Conservation (phyloP, 257 asterid species). For the Nicotiana undulata region DNA sequence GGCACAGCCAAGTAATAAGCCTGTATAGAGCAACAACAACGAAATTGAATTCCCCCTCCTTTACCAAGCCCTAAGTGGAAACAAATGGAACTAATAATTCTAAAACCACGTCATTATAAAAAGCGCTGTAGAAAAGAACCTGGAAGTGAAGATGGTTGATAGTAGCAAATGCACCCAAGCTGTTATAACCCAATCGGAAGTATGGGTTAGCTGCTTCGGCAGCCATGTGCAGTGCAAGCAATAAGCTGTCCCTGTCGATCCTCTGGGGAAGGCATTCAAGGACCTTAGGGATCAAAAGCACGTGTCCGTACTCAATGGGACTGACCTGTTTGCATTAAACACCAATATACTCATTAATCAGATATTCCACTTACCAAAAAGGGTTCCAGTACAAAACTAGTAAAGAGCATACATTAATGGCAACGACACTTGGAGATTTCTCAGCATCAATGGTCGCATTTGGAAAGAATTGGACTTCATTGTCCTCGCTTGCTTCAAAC, state of each 20-base stretch:
- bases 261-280: constrained; percentile 81
- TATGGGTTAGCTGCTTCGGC: constrained; percentile 77
- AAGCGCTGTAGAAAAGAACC: constrained; percentile 11
- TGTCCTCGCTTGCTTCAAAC: constrained; percentile 55
- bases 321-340: constrained; percentile 62
- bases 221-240: constrained; percentile 84
- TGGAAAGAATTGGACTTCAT: constrained; percentile 54
- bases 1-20: constrained; percentile 61
- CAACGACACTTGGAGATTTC: constrained; percentile 68
- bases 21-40: constrained; percentile 1
- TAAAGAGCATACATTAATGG: constrained; percentile 58
- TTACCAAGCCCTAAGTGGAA: not conserved
- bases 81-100: not conserved
- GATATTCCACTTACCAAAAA: not conserved
- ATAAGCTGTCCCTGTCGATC: constrained; percentile 73
- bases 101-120: not conserved
- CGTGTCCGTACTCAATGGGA: constrained; percentile 94
- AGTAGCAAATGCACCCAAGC: constrained; percentile 98
- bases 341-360: not conserved
- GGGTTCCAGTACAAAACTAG: not conserved
- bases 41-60: not conserved
- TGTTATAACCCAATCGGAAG: constrained; percentile 92
- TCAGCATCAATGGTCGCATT: constrained; percentile 51
- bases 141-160: constrained; percentile 97
- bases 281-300: constrained; percentile 77